phyloP scores from a whole-genome alignment of 208 protist species.

The Trypanosoma grayi region DNA sequence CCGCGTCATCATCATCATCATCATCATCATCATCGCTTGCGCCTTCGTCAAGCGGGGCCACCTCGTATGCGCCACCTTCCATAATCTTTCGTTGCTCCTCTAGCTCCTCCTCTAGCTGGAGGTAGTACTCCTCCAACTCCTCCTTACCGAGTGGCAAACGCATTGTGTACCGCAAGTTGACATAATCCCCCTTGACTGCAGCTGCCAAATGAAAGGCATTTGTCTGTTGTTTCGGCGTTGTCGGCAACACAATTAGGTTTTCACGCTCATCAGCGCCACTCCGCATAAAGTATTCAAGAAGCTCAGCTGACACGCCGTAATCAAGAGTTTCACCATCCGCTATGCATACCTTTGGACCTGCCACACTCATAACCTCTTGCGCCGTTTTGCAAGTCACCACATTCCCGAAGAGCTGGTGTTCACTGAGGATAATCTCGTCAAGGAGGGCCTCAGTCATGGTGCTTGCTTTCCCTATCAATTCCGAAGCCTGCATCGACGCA shows the following conservation, averaged over 20 bases:
- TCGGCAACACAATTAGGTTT: constrained; percentile 68
- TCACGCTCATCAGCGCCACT: constrained; percentile 32
- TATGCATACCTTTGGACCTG: constrained; percentile 70
- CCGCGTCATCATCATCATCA: constrained; percentile 26
- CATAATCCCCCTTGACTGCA: constrained; percentile 29
- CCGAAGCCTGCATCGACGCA: constrained; percentile 65
- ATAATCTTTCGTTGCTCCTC: constrained; percentile 40
- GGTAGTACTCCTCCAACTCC: constrained; percentile 87
- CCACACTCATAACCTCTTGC: constrained; percentile 54
- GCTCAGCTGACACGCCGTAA: constrained; percentile 69
- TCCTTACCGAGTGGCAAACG: constrained; percentile 66
- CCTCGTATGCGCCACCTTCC: constrained; percentile 25
- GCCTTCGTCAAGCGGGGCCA: constrained; percentile 30
- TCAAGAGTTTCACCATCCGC: constrained; percentile 76
- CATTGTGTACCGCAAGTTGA: constrained; percentile 40
- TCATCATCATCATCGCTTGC: constrained; percentile 38
- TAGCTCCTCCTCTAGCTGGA: constrained; percentile 57
- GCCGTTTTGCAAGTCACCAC: constrained; percentile 76
- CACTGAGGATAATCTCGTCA: constrained; percentile 72
- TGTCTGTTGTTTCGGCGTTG: constrained; percentile 41
- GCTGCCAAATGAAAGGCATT: constrained; percentile 48
- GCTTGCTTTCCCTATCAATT: constrained; percentile 73
- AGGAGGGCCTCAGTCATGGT: constrained; percentile 84
- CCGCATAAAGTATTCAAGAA: constrained; percentile 50
- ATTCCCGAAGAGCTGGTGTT: constrained; percentile 65